Conservation (phyloP, 257 asterid species). For the Plantago ovata region DNA sequence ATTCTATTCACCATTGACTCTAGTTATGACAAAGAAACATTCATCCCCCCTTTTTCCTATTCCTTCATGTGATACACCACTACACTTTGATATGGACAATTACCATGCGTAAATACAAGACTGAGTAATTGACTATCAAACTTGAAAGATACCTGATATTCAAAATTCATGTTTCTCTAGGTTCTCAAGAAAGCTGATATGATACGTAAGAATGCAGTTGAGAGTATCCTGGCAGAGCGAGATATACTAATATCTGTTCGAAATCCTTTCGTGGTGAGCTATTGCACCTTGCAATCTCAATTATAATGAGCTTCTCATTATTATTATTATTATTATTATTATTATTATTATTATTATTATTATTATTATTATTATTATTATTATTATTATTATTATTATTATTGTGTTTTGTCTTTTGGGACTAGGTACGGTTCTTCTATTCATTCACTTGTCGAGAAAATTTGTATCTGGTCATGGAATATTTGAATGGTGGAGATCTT, state of each 20-base stretch:
- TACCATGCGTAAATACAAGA: no score
- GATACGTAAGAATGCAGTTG: constrained; percentile 98
- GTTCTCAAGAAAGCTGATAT: constrained; percentile 97
- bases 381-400: constrained; percentile 33
- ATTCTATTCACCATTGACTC: no score
- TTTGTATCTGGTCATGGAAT: constrained; percentile 98
- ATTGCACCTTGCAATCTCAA: constrained; percentile 24
- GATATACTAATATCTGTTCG: constrained; percentile 96
- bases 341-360: constrained; percentile 28
- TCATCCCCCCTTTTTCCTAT: no score
- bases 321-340: constrained; percentile 30
- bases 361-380: constrained; percentile 26
- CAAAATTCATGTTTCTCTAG: constrained; percentile 37
- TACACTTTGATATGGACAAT: no score
- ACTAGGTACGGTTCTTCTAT: constrained; percentile 93
- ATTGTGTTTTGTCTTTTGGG: constrained; percentile 17
- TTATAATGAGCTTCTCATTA: constrained; percentile 17
- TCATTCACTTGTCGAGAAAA: constrained; percentile 99
- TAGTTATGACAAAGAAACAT: no score
- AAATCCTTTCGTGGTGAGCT: constrained; percentile 98
- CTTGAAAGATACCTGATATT: background rate
- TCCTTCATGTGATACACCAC: no score
- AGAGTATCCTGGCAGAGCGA: constrained; percentile 98
- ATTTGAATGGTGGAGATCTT: constrained; percentile 98
- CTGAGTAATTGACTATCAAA: background rate